A percentile compares a stretch with the other conserved stretches of the same genome.
Conservation (phyloP, 306 rosid species). For the Fagus sylvatica region DNA sequence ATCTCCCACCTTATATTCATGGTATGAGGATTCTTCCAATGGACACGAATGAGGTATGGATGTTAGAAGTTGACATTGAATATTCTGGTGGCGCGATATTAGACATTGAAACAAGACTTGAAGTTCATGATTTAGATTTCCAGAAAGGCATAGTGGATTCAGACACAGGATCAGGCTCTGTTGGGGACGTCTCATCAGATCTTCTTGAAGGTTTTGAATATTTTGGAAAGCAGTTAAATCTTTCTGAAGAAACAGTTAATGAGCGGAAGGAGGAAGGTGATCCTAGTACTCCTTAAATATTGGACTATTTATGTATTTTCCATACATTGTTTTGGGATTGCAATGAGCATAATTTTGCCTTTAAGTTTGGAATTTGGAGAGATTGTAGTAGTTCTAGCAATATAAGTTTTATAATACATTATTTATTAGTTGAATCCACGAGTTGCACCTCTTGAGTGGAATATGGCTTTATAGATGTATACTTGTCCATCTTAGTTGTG, state of each 20-base stretch:
- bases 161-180: constrained; percentile 45
- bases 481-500: too few relatives aligned
- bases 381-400: background rate
- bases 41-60: constrained; percentile 82
- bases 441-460: background rate
- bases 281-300: constrained; percentile 39
- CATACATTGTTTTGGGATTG: background rate
- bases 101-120: constrained; percentile 84
- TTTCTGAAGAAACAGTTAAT: constrained; percentile 48
- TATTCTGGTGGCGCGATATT: constrained; percentile 79
- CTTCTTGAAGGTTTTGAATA: constrained; percentile 70
- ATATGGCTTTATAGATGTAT: too few relatives aligned
- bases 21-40: constrained; percentile 85
- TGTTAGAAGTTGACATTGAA: constrained; percentile 84
- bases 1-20: constrained; percentile 71
- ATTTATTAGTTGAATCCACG: background rate
- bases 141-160: constrained; percentile 41
- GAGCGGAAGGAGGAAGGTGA: constrained; percentile 62
- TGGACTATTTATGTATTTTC: constrained; percentile 3
- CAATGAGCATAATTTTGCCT: background rate
- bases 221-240: constrained; percentile 58
- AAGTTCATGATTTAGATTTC: constrained; percentile 71
- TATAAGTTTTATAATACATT: background rate
- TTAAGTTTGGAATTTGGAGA: background rate
- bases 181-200: constrained; percentile 59